phyloP scores from a whole-genome alignment of 2,329 filamentous ascomycete species.

The Aspergillus terreus region DNA sequence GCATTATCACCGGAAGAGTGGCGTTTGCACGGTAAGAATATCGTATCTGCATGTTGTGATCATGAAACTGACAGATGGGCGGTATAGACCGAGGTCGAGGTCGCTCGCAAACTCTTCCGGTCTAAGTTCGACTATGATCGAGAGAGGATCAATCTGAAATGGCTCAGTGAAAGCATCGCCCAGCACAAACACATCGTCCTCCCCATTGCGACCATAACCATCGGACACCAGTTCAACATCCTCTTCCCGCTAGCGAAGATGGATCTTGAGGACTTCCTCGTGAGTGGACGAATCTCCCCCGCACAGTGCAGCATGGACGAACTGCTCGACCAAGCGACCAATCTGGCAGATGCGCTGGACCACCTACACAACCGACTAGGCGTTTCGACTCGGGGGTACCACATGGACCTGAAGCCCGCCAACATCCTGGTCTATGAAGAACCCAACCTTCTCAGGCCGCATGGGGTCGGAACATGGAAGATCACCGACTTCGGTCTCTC shows the following conservation, averaged over 20 bases:
- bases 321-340: constrained; percentile 8
- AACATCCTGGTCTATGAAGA: constrained; percentile 19
- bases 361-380: constrained; percentile 13
- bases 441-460: background rate
- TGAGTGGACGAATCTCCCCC: background rate
- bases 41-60: background rate
- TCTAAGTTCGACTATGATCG: constrained; percentile 5
- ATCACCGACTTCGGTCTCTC: constrained; percentile 25
- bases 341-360: constrained; percentile 12
- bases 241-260: constrained; percentile 13
- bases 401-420: constrained; percentile 17
- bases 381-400: constrained; percentile 7
- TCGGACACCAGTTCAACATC: constrained; percentile 13
- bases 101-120: constrained; percentile 13
- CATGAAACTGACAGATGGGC: background rate
- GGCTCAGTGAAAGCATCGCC: constrained; percentile 2
- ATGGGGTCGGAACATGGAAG: constrained; percentile 18
- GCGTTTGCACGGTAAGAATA: background rate
- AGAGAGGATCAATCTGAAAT: constrained; percentile 8
- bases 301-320: background rate
- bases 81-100: constrained; percentile 3
- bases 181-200: constrained; percentile 10
- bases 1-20: background rate
- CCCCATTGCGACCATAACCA: constrained; percentile 6
- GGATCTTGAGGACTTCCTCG: constrained; percentile 15